These are phyloP conservation scores for Keithomyces neogunnii DNA, from an alignment of 2,329 filamentous ascomycete genomes.

Conservation along the genomic window DNA sequence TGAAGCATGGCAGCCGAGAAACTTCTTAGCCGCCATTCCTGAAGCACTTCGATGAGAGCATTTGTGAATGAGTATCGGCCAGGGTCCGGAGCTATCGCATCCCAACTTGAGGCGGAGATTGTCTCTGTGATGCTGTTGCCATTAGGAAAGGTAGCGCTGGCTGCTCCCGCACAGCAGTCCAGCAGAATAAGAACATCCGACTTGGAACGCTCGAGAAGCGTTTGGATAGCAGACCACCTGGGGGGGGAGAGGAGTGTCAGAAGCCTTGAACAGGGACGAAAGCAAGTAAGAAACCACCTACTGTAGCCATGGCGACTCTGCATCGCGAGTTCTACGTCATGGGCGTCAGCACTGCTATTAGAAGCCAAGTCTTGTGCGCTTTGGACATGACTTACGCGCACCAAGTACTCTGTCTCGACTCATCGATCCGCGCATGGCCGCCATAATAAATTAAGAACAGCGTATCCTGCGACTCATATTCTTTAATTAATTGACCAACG, in stretches of 20 bases:
- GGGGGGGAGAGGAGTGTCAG: not conserved
- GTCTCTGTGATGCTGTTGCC: constrained; percentile 53
- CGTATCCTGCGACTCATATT: constrained; percentile 45
- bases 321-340: constrained; percentile 34
- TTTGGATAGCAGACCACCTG: constrained; percentile 53
- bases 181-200: constrained; percentile 51
- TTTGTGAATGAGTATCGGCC: constrained; percentile 53
- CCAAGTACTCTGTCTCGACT: constrained; percentile 52
- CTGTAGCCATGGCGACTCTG: constrained; percentile 47
- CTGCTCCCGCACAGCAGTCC: constrained; percentile 52
- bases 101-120: constrained; percentile 54
- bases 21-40: constrained; percentile 44
- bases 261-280: not conserved
- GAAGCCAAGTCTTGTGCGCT: not conserved
- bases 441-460: constrained; percentile 52
- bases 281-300: constrained; percentile 20
- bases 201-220: constrained; percentile 45
- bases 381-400: constrained; percentile 39
- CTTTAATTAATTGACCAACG: constrained; percentile 47
- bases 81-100: constrained; percentile 51
- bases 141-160: constrained; percentile 49
- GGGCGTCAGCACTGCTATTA: not conserved
- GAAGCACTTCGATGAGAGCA: constrained; percentile 49
- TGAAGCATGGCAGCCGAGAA: constrained; percentile 55
- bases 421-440: constrained; percentile 51